Base-by-base conservation (phyloP, 768 basidiomycete genomes). In the Sporobolomyces phaffii region DNA sequence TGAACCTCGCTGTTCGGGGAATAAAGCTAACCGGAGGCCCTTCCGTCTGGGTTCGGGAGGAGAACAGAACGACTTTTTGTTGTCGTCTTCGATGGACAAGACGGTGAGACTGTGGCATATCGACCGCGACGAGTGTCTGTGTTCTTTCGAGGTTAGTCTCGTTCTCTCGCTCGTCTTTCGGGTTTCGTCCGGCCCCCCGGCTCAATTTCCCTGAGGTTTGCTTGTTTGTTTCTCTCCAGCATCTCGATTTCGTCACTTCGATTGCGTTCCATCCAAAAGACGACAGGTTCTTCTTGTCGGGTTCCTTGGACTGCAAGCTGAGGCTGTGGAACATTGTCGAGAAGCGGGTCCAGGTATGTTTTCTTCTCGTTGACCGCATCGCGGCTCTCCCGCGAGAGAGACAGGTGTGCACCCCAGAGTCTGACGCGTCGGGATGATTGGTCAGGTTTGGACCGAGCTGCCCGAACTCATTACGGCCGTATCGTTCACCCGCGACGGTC, bases 51-150 rank as follows among this genome's bases (percentile, higher is more conserved):
- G 38, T 38, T 38, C 38, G 38, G 38, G 38, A 20, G 29, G 0
- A 8, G 26, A 7, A 36, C 63, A 73, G 73, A 75, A 76, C 58
- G 72, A 74, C 58, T 76, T 76, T 52, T 56, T 76, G 24, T 53
- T 75, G 10, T 69, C 70, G 2, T 70, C 71, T 5, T 68, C 69
- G 45, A 76, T 76, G 76, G 76, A 76, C 65, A 74, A 75, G 73
- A 74, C 72, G 2, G 76, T 75, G 0, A 51, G 76, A 29, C 68
- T 76, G 36, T 76, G 73, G 73, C 76, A 76, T 47, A 60, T 73
- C 7, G 65, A 71, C 6, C 50, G 73, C 2, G 36, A 41, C 24
- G 73, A 73, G 48, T 75, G 74, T 58, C 45, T 76, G 31, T 72
- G 72, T 53, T 68, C 71, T 3, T 76, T 74, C 63, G 63, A 68